Evolutionary conservation across 352 stramenopile species (phyloP).

Genomic region (Globisporangium paddicum): DNA sequence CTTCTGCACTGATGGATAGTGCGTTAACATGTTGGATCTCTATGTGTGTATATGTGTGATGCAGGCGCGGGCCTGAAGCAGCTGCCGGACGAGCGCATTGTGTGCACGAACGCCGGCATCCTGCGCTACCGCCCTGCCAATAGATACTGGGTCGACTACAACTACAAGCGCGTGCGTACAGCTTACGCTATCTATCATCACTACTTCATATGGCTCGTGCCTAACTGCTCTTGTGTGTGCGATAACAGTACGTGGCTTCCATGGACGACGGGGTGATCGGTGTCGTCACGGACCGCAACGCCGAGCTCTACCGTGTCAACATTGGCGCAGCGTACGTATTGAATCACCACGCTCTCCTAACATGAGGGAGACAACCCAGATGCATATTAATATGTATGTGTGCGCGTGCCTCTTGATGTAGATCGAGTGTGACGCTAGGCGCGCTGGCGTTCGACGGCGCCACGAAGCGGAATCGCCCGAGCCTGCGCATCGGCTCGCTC

Average conservation of each 20-base stretch:
- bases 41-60: background rate
- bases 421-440: constrained; percentile 60
- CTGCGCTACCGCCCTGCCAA: constrained; percentile 84
- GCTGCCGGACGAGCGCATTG: constrained; percentile 45
- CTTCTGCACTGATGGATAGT: background rate
- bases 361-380: background rate
- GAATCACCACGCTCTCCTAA: background rate
- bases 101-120: constrained; percentile 80
- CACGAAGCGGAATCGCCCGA: constrained; percentile 96
- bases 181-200: background rate
- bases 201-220: background rate
- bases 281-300: constrained; percentile 92
- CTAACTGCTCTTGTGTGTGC: constrained; percentile 6
- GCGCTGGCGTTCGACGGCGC: constrained; percentile 95
- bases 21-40: background rate
- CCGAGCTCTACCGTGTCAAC: constrained; percentile 94
- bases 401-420: constrained; percentile 15
- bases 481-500: constrained; percentile 88
- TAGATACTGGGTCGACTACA: constrained; percentile 88
- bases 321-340: constrained; percentile 87
- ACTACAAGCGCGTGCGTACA: constrained; percentile 70
- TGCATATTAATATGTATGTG: too few species aligned
- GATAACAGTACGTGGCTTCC: constrained; percentile 62
- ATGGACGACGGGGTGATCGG: constrained; percentile 93
- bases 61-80: constrained; percentile 62